Percentiles rank a stretch among this genome's conserved stretches.
Conservation (phyloP, 768 basidiomycete genomes). For the Leccinum arenicola region DNA sequence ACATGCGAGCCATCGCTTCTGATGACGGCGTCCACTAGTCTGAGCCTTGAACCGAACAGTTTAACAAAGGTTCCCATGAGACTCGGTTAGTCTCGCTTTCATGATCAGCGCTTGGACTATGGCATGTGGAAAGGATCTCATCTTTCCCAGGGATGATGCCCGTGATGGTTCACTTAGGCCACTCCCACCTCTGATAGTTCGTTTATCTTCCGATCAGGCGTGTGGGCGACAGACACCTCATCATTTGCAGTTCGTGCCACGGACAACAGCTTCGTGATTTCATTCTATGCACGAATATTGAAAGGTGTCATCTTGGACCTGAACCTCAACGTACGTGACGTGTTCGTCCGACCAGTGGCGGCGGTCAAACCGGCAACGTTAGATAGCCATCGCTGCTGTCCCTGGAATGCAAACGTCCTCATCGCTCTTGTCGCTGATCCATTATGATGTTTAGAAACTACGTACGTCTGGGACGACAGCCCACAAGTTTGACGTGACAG, state of each 20-base stretch:
- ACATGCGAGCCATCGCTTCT: not conserved
- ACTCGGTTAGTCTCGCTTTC: constrained; percentile 5
- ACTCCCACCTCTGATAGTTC: not conserved
- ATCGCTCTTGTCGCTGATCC: not conserved
- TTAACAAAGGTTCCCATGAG: not conserved
- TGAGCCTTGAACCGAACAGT: not conserved
- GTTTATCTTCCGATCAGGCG: constrained; percentile 6
- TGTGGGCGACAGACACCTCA: constrained; percentile 13
- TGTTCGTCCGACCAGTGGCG: constrained; percentile 20
- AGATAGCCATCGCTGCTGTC: constrained; percentile 2
- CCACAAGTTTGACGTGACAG: constrained; percentile 3
- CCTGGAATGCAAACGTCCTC: constrained; percentile 7
- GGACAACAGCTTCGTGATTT: constrained; percentile 14
- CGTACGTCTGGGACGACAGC: not conserved
- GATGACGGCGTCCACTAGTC: not conserved
- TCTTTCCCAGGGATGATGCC: constrained; percentile 13
- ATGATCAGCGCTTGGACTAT: constrained; percentile 26
- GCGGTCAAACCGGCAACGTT: constrained; percentile 1
- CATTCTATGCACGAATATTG: constrained; percentile 4
- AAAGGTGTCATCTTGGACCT: not conserved
- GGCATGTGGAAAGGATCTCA: constrained; percentile 1
- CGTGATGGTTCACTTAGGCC: not conserved
- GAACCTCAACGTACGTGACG: constrained; percentile 5
- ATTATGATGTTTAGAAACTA: not conserved
- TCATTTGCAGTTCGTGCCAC: constrained; percentile 12